A percentile compares a stretch with the other conserved stretches of the same genome.
Conservation (phyloP, 2,329 filamentous ascomycete genomes). For the Cercospora sp. region DNA sequence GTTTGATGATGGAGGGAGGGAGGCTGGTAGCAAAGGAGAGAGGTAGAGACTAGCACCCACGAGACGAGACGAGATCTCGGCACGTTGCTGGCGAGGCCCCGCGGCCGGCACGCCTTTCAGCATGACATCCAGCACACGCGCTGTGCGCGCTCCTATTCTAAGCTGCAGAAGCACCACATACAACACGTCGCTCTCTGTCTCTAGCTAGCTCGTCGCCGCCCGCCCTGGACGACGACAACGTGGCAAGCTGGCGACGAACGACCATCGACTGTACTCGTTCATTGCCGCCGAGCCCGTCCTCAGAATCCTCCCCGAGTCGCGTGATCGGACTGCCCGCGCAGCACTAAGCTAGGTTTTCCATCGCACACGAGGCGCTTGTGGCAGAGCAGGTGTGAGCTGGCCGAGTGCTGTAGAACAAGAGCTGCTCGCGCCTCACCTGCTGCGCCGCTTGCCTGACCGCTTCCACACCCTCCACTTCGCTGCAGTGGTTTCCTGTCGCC, state of each 20-base stretch:
- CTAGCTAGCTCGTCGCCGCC: background rate
- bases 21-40: background rate
- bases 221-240: background rate
- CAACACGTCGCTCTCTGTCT: background rate
- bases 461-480: background rate
- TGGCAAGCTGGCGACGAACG: background rate
- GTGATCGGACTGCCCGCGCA: background rate
- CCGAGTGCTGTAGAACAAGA: background rate
- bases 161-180: background rate
- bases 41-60: background rate
- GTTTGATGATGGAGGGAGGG: background rate
- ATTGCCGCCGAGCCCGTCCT: background rate
- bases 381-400: background rate
- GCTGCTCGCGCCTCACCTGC: background rate
- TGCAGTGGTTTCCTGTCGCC: background rate
- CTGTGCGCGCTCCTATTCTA: background rate
- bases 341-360: background rate
- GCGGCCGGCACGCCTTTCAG: background rate
- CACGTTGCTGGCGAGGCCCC: background rate
- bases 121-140: background rate
- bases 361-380: constrained; percentile 4
- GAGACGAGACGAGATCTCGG: background rate
- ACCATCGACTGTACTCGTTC: background rate
- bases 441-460: background rate
- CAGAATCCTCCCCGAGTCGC: background rate